Conservation (phyloP, 2,329 filamentous ascomycete genomes). For the Colletotrichum ledebouriae region DNA sequence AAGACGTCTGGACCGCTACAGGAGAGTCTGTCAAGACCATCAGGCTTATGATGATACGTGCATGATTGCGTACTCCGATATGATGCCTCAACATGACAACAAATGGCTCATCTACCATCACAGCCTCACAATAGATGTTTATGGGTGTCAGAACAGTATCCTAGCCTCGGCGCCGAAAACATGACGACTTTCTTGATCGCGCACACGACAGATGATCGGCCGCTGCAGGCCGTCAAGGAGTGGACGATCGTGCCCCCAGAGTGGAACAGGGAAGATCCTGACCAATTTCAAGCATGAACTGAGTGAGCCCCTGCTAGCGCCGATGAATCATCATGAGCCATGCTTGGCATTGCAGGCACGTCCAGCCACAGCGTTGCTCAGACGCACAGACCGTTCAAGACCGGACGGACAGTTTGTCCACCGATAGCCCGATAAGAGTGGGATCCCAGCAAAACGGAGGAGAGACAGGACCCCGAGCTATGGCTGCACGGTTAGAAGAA, state of each 20-base stretch:
- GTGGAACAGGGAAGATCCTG: not conserved
- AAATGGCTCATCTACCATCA: constrained; percentile 2
- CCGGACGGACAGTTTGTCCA: constrained; percentile 22
- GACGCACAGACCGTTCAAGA: constrained; percentile 1
- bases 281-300: not conserved
- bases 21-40: too few species aligned
- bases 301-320: constrained; percentile 28
- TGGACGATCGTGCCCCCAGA: not conserved
- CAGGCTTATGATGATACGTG: too few species aligned
- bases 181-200: not conserved
- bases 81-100: constrained; percentile 7
- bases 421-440: constrained; percentile 19
- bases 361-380: constrained; percentile 19
- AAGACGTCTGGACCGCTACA: too few species aligned
- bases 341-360: constrained; percentile 10
- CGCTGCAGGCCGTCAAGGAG: not conserved
- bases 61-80: not conserved
- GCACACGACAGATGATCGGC: not conserved
- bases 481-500: too few species aligned
- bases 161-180: not conserved
- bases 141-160: fast-evolving
- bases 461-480: constrained; percentile 23
- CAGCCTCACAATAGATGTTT: not conserved
- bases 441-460: constrained; percentile 7
- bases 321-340: constrained; percentile 41